Percentiles rank a stretch among this genome's conserved stretches.
phyloP scores from a whole-genome alignment of 495 filamentous ascomycete species.

The Chaetomidium leptoderma region DNA sequence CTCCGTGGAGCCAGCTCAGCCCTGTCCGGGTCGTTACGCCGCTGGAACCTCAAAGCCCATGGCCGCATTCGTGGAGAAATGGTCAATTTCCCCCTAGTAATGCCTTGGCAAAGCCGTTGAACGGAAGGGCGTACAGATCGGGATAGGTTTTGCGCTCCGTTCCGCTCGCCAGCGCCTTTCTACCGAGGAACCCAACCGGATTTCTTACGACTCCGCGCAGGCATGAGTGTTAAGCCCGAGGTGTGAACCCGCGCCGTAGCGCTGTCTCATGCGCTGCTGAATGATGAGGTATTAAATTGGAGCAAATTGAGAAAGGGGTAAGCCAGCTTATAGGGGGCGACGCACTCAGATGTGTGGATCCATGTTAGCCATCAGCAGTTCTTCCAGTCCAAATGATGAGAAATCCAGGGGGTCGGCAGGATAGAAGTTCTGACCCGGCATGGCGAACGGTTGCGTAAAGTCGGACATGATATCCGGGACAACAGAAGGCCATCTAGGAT shows the following conservation, averaged over 20 bases:
- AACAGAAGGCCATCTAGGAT: not conserved
- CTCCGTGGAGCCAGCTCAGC: conserved; percentile 1
- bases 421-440: not conserved
- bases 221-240: too few species aligned
- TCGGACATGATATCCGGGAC: not conserved
- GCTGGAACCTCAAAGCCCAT: not conserved
- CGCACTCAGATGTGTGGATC: too few species aligned
- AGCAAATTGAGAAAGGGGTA: too few species aligned
- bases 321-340: too few species aligned
- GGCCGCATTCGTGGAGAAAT: conserved; percentile 4
- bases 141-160: not conserved
- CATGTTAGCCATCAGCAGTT: not conserved
- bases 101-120: not conserved
- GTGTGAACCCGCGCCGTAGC: not conserved
- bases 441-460: not conserved
- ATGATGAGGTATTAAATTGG: too few species aligned
- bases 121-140: conserved; percentile 3
- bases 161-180: not conserved
- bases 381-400: not conserved
- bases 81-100: not conserved
- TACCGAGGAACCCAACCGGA: not conserved
- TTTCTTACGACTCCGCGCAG: not conserved
- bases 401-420: not conserved
- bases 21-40: not conserved
- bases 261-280: not conserved